A percentile compares a stretch with the other conserved stretches of the same genome.
Conservation (phyloP, 2,329 filamentous ascomycete genomes). For the Pestalotiopsis sp. region DNA sequence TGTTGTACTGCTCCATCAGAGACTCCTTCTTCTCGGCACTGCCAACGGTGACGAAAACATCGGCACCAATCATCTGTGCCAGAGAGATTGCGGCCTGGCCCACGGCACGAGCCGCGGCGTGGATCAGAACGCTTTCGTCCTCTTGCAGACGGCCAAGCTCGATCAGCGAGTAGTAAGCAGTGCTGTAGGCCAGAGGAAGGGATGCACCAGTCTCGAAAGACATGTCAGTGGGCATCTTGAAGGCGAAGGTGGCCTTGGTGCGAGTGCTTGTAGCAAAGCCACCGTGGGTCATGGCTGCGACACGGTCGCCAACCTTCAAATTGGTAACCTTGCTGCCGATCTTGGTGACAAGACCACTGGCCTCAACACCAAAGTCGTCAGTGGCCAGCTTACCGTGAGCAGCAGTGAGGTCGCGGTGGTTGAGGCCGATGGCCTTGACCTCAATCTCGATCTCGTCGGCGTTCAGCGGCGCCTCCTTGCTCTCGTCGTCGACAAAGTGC, state of each 20-base stretch:
- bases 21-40: slow-evolving; percentile 10
- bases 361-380: slow-evolving; percentile 30
- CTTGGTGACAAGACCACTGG: slow-evolving; percentile 28
- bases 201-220: slow-evolving; percentile 20
- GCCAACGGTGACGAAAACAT: slow-evolving; percentile 15
- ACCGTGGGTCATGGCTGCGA: slow-evolving; percentile 41
- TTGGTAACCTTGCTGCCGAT: slow-evolving; percentile 28
- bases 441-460: slow-evolving; percentile 36
- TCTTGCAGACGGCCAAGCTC: slow-evolving; percentile 14
- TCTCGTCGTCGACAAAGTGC: slow-evolving; percentile 28
- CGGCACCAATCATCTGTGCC: slow-evolving; percentile 16
- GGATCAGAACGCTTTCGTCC: slow-evolving; percentile 14
- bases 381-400: slow-evolving; percentile 29
- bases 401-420: slow-evolving; percentile 30
- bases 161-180: slow-evolving; percentile 15
- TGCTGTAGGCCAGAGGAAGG: slow-evolving; percentile 14
- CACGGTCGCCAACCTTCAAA: slow-evolving; percentile 28
- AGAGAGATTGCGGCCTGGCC: slow-evolving; percentile 16
- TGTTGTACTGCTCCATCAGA: slow-evolving; percentile 10
- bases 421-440: slow-evolving; percentile 30
- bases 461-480: slow-evolving; percentile 30
- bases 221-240: slow-evolving; percentile 30
- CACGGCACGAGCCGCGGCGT: slow-evolving; percentile 14
- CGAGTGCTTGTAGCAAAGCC: slow-evolving; percentile 30
- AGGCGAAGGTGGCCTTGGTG: slow-evolving; percentile 29